Conservation (phyloP, 306 rosid genomes). For the apple (Malus domestica) region ASM211411v1 NC_041804.1:5926001-5926500, state of each 20-base stretch:
- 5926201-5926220: background rate
- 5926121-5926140: background rate
- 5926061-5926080: constrained; percentile 15
- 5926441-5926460: background rate
- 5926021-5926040: background rate
- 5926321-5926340: constrained; percentile 99
- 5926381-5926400: background rate
- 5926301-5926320: constrained; percentile 90
- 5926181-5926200: background rate
- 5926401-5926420: background rate
- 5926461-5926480: background rate
- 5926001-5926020: constrained; percentile 82
- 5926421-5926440: background rate
- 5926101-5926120: background rate
- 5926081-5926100: background rate
- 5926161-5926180: background rate
- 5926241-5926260: constrained; percentile 12
- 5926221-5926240: background rate
- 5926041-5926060: background rate
- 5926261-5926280: constrained; percentile 51
- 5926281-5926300: constrained; percentile 99
- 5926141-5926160: background rate
- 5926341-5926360: constrained; percentile 90
- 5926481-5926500: background rate
- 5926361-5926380: constrained; percentile 67